Base-by-base conservation (phyloP, 495 filamentous ascomycete species). In the Annulohypoxylon moriforme region DNA sequence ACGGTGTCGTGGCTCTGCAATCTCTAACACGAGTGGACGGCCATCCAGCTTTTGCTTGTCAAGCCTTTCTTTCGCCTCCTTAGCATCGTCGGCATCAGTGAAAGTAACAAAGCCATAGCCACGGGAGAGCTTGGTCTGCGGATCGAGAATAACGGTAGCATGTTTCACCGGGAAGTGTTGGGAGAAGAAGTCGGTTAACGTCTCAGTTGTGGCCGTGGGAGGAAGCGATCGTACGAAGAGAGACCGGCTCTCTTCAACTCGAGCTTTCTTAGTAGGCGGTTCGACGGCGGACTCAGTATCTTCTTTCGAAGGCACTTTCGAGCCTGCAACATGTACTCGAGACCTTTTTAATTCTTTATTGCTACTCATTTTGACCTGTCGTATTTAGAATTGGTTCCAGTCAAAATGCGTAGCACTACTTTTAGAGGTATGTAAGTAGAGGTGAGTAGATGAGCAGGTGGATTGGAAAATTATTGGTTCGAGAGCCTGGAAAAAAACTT, bases 21-120 rank as follows among this genome's bases (percentile, higher is more conserved):
- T 85, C 73, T 98, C 95, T 47, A 98, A 86, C 61, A 86, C 89
- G 74, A 99, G 89, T 68, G 91, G 92, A 68, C 91, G 89, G 1
- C 94, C 95, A 36, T 92, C 85, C 34, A 97, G 86, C 20, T 86
- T 81, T 47, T 89, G 81, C 53, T 90, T 89, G 75, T 96, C 87
- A 75, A 97, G 88, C 77, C 94, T 90, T 68, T 91, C 86, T 76
- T 90, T 83, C 14, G 96, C 96, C 57, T 87, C 84, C 69, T 91
- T 81, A 25, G 96, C 94, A 81, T 99, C 96, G 67, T 97, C 94
- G 56, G 91, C 85, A 75, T 98, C 95, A 74, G 94, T 91, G 74
- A 98, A 97, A 11, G 96, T 97, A 50, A 98, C 94, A 80, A 99
- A 99, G 53, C 96, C 96, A 79, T 92, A 99, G 9, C 95, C 95